Conservation (phyloP, 75 land plant species). For the Cunninghamia lanceolata region DNA sequence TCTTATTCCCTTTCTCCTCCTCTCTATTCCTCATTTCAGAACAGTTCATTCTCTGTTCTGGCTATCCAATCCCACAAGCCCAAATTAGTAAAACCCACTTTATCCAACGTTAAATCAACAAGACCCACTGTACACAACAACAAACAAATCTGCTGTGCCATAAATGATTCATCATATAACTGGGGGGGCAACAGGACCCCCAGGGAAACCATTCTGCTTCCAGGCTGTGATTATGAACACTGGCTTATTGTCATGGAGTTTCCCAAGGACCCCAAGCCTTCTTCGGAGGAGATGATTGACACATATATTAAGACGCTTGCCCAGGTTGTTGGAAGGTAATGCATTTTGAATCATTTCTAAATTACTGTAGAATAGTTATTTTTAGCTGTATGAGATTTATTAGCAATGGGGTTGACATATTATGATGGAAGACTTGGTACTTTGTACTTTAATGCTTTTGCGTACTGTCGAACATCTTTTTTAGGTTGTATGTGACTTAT, state of each 20-base stretch:
- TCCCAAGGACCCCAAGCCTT: constrained; percentile 69
- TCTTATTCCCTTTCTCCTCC: not conserved
- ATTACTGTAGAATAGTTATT: not conserved
- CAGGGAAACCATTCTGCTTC: constrained; percentile 62
- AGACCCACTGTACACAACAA: not conserved
- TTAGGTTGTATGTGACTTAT: not conserved
- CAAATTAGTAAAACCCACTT: not conserved
- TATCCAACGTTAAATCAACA: not conserved
- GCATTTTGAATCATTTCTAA: not conserved
- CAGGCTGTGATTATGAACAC: constrained; percentile 80
- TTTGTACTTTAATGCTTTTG: not conserved
- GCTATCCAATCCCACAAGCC: not conserved
- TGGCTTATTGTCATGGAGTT: constrained; percentile 90
- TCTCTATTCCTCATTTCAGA: not conserved
- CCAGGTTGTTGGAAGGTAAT: constrained; percentile 69
- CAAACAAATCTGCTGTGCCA: not conserved
- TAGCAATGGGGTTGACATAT: not conserved
- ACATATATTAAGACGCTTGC: constrained; percentile 75
- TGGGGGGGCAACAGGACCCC: constrained; percentile 38
- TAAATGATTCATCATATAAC: constrained; percentile 37
- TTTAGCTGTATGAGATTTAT: not conserved
- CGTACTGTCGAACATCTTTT: not conserved
- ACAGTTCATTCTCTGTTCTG: not conserved
- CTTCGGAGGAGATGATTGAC: constrained; percentile 71
- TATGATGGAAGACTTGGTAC: not conserved